Conservation (phyloP, 495 filamentous ascomycete genomes). For the Ramalina intermedia region DNA sequence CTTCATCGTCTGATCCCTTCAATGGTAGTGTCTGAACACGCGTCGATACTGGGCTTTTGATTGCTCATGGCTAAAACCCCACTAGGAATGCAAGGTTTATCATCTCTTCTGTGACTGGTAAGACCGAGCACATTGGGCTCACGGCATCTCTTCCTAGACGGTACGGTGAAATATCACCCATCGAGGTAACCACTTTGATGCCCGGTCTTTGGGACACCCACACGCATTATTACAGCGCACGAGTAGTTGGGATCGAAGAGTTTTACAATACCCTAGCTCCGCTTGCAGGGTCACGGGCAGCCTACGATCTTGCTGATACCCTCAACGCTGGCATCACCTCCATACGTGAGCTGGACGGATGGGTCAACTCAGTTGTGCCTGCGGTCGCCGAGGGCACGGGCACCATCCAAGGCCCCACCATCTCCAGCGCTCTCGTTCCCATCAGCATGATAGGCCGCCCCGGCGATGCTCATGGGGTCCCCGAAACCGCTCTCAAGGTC, state of each 20-base stretch:
- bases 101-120: too few relatives aligned
- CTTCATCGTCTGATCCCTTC: too few relatives aligned
- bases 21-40: too few relatives aligned
- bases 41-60: too few relatives aligned
- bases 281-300: slow-evolving; percentile 23
- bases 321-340: slow-evolving; percentile 39
- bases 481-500: slow-evolving; percentile 21
- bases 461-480: slow-evolving; percentile 27
- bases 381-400: slow-evolving; percentile 33
- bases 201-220: slow-evolving; percentile 42
- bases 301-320: slow-evolving; percentile 25
- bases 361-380: slow-evolving; percentile 25
- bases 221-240: slow-evolving; percentile 25
- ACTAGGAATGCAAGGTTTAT: too few relatives aligned
- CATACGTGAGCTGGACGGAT: slow-evolving; percentile 33
- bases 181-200: slow-evolving; percentile 29
- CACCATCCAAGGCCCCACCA: slow-evolving; percentile 30
- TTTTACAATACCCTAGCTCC: slow-evolving; percentile 6
- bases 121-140: too few relatives aligned
- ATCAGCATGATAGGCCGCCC: slow-evolving; percentile 37
- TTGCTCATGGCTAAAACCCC: too few relatives aligned
- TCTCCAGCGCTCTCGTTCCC: slow-evolving; percentile 26
- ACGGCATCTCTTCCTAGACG: too few relatives aligned
- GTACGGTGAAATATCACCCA: slow-evolving; percentile 11
- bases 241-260: neutral